Percentiles rank a stretch among this genome's conserved stretches.
phyloP scores from a whole-genome alignment of 345 rosid genomes.

The Noccaea bulbosa region DNA sequence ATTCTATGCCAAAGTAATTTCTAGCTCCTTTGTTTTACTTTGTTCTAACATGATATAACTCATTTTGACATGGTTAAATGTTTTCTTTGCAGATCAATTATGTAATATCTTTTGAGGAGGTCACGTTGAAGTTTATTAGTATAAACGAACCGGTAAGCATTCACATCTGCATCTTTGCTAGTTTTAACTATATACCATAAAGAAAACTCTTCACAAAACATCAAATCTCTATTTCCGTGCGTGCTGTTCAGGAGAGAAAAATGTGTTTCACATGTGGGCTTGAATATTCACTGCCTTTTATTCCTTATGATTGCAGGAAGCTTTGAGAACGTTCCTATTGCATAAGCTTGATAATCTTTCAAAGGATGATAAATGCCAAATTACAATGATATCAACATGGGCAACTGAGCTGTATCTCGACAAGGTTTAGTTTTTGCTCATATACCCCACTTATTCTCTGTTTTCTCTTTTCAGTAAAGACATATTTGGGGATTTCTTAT shows the following conservation, averaged over 20 bases:
- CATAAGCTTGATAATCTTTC: constrained; percentile 93
- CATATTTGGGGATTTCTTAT: background rate
- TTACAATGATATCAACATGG: constrained; percentile 99
- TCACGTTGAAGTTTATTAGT: constrained; percentile 87
- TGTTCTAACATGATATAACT: constrained; percentile 19
- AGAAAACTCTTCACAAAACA: constrained; percentile 9
- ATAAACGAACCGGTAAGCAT: constrained; percentile 75
- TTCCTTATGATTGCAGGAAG: constrained; percentile 70
- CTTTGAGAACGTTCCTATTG: constrained; percentile 91
- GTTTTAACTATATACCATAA: background rate
- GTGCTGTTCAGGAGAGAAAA: constrained; percentile 16
- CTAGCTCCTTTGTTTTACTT: constrained; percentile 30
- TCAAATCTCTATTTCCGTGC: constrained; percentile 5
- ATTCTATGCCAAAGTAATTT: constrained; percentile 86
- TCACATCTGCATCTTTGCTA: constrained; percentile 13
- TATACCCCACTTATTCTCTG: constrained; percentile 25
- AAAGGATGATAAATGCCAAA: constrained; percentile 95
- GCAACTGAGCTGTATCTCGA: constrained; percentile 96
- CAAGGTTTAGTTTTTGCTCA: constrained; percentile 66
- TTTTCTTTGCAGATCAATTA: constrained; percentile 73
- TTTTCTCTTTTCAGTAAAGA: constrained; percentile 24
- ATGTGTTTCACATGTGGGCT: constrained; percentile 12
- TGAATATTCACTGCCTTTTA: constrained; percentile 19
- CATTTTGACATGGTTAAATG: constrained; percentile 32
- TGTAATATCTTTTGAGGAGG: constrained; percentile 92